Conservation (phyloP, 306 rosid genomes). For the Bauhinia variegata region DNA sequence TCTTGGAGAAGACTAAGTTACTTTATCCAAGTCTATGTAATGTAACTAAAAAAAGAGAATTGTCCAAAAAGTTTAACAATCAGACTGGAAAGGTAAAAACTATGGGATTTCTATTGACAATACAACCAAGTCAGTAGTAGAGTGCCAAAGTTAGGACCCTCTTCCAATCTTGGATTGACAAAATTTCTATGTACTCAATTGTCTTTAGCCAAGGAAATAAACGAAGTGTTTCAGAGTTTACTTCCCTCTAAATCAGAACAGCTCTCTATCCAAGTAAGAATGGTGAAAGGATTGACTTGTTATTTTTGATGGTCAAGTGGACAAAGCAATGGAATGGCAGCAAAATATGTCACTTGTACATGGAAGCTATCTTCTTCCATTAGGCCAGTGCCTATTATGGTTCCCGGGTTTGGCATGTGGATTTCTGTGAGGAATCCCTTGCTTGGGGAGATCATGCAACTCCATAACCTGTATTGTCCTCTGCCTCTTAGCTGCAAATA, state of each 20-base stretch:
- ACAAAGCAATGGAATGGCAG: no score
- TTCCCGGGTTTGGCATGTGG: constrained; percentile 62
- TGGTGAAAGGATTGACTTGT: constrained; percentile 46
- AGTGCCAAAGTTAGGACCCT: constrained; percentile 39
- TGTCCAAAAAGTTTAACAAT: no score
- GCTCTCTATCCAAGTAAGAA: constrained; percentile 30
- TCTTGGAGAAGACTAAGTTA: not conserved
- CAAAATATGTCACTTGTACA: no score
- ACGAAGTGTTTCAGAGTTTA: constrained; percentile 40
- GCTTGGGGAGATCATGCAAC: constrained; percentile 84
- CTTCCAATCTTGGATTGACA: constrained; percentile 39
- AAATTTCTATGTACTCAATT: constrained; percentile 43
- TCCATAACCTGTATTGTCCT: constrained; percentile 95
- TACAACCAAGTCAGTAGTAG: constrained; percentile 41
- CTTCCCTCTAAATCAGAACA: constrained; percentile 46
- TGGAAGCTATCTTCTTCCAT: constrained; percentile 54
- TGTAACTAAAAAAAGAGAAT: not conserved
- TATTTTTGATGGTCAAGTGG: constrained; percentile 39
- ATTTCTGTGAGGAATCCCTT: constrained; percentile 56
- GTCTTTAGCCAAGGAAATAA: constrained; percentile 41
- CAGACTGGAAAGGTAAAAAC: no score
- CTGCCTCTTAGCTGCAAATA: constrained; percentile 81
- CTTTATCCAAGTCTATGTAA: not conserved
- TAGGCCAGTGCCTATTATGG: constrained; percentile 58
- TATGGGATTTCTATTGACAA: constrained; percentile 43